Conservation (phyloP, 1,284 basidiomycete genomes). For the Puccinia coronata region DNA sequence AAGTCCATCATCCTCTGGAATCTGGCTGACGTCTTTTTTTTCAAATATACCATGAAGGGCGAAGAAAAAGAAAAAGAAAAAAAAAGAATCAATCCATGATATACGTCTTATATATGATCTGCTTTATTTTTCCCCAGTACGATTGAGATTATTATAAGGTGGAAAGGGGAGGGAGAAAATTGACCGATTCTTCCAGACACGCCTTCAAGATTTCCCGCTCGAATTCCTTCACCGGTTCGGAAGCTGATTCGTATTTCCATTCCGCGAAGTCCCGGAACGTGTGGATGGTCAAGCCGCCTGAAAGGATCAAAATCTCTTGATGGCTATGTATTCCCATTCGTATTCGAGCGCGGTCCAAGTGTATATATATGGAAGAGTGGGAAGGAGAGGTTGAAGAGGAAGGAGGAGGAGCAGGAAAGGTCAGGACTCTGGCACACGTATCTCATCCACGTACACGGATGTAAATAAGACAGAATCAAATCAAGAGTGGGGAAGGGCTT, state of each 20-base stretch:
- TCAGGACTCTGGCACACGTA: too few relatives aligned
- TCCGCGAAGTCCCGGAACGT: conserved; percentile 66
- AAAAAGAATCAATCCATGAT: neutral
- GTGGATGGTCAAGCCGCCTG: conserved; percentile 70
- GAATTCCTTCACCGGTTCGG: conserved; percentile 63
- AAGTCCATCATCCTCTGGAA: conserved; percentile 64
- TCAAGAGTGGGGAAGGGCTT: too few relatives aligned
- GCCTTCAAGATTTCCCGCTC: conserved; percentile 67
- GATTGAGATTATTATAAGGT: too few relatives aligned
- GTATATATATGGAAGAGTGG: neutral
- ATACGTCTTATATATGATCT: too few relatives aligned
- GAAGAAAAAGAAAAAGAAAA: neutral
- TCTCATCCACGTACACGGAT: too few relatives aligned
- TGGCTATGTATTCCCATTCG: conserved; percentile 59
- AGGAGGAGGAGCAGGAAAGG: neutral
- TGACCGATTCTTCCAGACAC: conserved; percentile 60
- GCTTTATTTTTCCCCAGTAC: neutral
- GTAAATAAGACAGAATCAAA: too few relatives aligned
- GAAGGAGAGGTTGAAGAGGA: neutral
- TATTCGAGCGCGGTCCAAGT: neutral
- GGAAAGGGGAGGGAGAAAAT: neutral
- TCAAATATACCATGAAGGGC: neutral
- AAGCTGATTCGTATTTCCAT: conserved; percentile 63
- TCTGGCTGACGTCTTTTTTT: conserved; percentile 60
- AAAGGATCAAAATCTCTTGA: conserved; percentile 70